Evolutionary conservation across 2,329 filamentous ascomycete genomes (phyloP).

Genomic region (Trichoderma cornu-damae): DNA sequence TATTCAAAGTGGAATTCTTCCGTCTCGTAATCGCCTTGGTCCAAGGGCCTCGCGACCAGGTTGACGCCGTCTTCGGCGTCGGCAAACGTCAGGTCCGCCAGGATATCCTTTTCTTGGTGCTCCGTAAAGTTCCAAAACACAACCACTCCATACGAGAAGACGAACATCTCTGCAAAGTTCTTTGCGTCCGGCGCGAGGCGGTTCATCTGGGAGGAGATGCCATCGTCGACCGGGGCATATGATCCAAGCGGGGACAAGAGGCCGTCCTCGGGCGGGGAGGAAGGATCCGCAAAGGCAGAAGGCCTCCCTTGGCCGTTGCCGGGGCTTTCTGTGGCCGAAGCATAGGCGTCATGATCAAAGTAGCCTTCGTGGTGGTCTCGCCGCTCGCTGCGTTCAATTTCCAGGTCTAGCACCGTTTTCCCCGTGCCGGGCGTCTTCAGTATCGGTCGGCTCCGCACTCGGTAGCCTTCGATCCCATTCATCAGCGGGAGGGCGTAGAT

Average conservation of each 20-base stretch:
- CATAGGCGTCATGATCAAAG: slow-evolving; percentile 66
- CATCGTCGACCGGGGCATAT: slow-evolving; percentile 36
- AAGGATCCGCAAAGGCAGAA: slow-evolving; percentile 32
- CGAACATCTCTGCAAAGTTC: slow-evolving; percentile 88
- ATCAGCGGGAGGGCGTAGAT: slow-evolving; percentile 91
- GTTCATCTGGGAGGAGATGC: slow-evolving; percentile 48
- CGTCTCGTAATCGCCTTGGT: slow-evolving; percentile 89
- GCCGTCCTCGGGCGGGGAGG: slow-evolving; percentile 28
- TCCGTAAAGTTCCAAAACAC: slow-evolving; percentile 99
- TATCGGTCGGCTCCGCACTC: slow-evolving; percentile 83
- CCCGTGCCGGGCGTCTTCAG: slow-evolving; percentile 85
- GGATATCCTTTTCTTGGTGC: slow-evolving; percentile 89
- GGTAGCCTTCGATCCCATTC: slow-evolving; percentile 78
- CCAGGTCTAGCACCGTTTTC: slow-evolving; percentile 86
- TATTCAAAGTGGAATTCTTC: slow-evolving; percentile 99
- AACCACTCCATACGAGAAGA: slow-evolving; percentile 94
- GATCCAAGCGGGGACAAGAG: slow-evolving; percentile 24
- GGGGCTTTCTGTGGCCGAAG: slow-evolving; percentile 30
- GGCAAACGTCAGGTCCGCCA: slow-evolving; percentile 90
- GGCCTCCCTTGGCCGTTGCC: slow-evolving; percentile 26
- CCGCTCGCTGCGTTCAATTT: slow-evolving; percentile 90
- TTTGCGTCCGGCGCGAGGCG: slow-evolving; percentile 66
- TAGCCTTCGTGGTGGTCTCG: slow-evolving; percentile 89
- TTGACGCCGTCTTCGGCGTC: slow-evolving; percentile 58
- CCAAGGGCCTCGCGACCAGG: slow-evolving; percentile 71